Evolutionary conservation across 768 basidiomycete genomes (phyloP).

Genomic region (Leccinum subtestaceum): DNA sequence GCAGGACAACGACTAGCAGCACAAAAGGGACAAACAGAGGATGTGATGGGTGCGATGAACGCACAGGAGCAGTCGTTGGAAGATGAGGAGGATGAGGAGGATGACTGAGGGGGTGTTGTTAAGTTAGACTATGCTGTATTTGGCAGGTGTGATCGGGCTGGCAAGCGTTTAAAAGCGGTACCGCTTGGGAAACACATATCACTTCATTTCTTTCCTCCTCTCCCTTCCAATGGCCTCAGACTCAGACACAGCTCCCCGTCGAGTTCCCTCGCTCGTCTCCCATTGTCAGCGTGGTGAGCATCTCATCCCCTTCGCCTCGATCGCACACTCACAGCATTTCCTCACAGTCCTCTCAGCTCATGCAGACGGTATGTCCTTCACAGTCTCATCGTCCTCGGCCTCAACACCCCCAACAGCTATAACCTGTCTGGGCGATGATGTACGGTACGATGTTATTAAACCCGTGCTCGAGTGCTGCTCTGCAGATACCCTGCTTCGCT

Average conservation of each 20-base stretch:
- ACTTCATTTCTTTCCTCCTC: neutral
- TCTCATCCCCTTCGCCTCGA: neutral
- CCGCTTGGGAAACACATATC: neutral
- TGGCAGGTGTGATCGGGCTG: constrained; percentile 13
- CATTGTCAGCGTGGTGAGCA: constrained; percentile 71
- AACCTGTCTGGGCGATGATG: constrained; percentile 53
- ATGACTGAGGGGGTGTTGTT: neutral
- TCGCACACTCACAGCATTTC: constrained; percentile 12
- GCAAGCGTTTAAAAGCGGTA: constrained; percentile 17
- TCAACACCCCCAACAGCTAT: constrained; percentile 46
- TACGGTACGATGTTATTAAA: constrained; percentile 62
- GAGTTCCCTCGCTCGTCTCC: constrained; percentile 61
- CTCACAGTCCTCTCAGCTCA: constrained; percentile 54
- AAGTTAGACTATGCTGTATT: constrained; percentile 10
- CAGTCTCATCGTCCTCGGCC: neutral
- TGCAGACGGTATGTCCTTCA: constrained; percentile 52
- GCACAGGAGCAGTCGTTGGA: constrained; percentile 63
- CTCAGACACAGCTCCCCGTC: constrained; percentile 33
- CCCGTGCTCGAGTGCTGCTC: constrained; percentile 75
- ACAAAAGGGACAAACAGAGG: constrained; percentile 77
- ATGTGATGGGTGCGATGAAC: constrained; percentile 80
- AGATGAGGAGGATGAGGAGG: constrained; percentile 31
- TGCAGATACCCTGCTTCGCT: constrained; percentile 61
- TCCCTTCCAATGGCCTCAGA: constrained; percentile 33
- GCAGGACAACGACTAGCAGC: constrained; percentile 76